These are phyloP conservation scores for Fusarium falciforme DNA, from an alignment of 2,329 filamentous ascomycete species.

Conservation along the genomic window DNA sequence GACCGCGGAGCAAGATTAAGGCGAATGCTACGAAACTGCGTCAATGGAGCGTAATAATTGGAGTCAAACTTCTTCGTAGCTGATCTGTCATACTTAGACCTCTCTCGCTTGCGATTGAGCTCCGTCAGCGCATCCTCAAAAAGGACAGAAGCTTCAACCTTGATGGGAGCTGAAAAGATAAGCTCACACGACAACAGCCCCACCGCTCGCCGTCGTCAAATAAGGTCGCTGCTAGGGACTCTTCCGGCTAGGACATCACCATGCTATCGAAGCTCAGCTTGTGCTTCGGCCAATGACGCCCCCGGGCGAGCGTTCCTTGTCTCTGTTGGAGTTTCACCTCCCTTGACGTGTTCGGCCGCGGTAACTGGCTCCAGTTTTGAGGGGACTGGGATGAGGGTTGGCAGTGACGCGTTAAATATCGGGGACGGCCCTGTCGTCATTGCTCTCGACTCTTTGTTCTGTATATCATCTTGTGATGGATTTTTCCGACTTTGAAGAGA, in stretches of 20 bases:
- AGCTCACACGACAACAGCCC: not conserved
- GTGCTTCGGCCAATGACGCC: not conserved
- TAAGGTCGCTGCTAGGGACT: not conserved
- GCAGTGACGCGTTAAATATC: constrained; percentile 21
- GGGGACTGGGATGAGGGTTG: constrained; percentile 7
- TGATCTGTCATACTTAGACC: not conserved
- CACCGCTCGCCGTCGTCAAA: not conserved
- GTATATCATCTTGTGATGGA: constrained; percentile 23
- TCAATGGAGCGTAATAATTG: not conserved
- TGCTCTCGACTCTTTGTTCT: not conserved
- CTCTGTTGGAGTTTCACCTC: not conserved
- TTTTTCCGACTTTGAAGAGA: constrained; percentile 42
- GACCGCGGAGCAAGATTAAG: not conserved
- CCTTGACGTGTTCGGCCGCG: not conserved
- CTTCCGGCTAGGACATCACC: not conserved
- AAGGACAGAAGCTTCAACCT: not conserved
- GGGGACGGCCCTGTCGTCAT: constrained; percentile 18
- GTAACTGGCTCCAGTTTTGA: constrained; percentile 29
- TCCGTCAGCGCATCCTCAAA: not conserved
- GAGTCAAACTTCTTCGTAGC: not conserved
- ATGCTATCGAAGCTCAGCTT: not conserved
- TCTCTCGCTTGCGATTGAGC: not conserved
- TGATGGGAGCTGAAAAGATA: not conserved
- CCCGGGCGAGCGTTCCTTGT: not conserved
- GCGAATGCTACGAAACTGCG: fast-evolving